A percentile compares a stretch with the other conserved stretches of the same genome.
These are phyloP conservation scores for Fusarium hostae DNA, from an alignment of 2,329 filamentous ascomycete species.

Conservation along the genomic window DNA sequence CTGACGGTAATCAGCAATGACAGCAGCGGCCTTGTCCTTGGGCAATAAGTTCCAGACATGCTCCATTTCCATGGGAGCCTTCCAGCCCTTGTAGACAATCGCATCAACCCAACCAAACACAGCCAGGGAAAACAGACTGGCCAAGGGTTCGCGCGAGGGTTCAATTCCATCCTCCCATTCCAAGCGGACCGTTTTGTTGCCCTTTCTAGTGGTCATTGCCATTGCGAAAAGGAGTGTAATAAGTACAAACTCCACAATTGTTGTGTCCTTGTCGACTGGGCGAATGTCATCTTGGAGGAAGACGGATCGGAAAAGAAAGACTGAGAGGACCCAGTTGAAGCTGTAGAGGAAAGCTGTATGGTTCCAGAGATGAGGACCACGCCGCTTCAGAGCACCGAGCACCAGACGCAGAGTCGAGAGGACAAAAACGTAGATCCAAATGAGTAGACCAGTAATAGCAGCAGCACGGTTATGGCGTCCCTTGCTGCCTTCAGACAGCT, in stretches of 20 bases:
- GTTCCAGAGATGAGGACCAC: conserved; percentile 83
- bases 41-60: conserved; percentile 93
- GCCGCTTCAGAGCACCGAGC: conserved; percentile 72
- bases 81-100: conserved; percentile 90
- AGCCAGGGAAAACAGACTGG: conserved; percentile 86
- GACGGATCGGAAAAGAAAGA: conserved; percentile 85
- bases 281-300: conserved; percentile 79
- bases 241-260: conserved; percentile 79
- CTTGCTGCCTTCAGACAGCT: conserved; percentile 70
- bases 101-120: conserved; percentile 93
- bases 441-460: conserved; percentile 73
- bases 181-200: conserved; percentile 87
- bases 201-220: conserved; percentile 84
- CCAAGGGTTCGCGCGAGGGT: conserved; percentile 86
- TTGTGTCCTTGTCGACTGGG: conserved; percentile 68
- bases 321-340: conserved; percentile 80
- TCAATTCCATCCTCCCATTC: conserved; percentile 91
- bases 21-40: conserved; percentile 84
- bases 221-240: conserved; percentile 79
- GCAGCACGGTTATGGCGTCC: conserved; percentile 67
- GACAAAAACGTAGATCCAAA: conserved; percentile 83
- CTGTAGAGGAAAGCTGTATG: conserved; percentile 89
- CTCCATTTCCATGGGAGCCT: conserved; percentile 80
- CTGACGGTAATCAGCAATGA: conserved; percentile 86
- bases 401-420: conserved; percentile 79